Percentiles rank a stretch among this genome's conserved stretches.
These are phyloP conservation scores for Mortierella sp. DNA, from an alignment of 371 early-diverging fungal species.

Conservation along the genomic window DNA sequence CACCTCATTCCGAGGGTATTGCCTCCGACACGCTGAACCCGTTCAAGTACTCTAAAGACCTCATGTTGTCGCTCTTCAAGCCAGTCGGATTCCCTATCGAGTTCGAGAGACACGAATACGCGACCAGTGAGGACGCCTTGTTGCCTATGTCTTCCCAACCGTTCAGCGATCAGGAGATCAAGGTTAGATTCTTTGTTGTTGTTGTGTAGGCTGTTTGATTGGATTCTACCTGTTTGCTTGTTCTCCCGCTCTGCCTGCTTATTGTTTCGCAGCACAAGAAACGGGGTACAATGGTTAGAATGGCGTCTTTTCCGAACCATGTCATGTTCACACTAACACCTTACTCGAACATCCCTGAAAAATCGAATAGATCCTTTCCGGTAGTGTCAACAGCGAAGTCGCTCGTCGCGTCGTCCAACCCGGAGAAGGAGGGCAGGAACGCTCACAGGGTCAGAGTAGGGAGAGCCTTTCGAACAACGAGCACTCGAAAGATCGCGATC, in stretches of 20 bases:
- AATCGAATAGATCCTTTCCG: slow-evolving; percentile 40
- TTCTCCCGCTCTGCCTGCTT: background rate
- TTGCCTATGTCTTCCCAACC: slow-evolving; percentile 59
- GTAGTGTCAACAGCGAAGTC: slow-evolving; percentile 58
- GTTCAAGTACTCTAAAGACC: slow-evolving; percentile 83
- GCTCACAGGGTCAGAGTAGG: slow-evolving; percentile 40
- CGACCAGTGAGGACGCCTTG: slow-evolving; percentile 73
- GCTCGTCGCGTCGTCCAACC: slow-evolving; percentile 46
- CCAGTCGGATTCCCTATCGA: slow-evolving; percentile 73
- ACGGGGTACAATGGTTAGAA: background rate
- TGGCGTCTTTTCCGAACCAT: background rate
- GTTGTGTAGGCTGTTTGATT: background rate
- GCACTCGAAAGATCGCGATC: slow-evolving; percentile 17
- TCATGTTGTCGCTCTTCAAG: slow-evolving; percentile 81
- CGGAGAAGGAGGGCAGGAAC: slow-evolving; percentile 46
- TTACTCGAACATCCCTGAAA: background rate
- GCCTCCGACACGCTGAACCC: slow-evolving; percentile 61
- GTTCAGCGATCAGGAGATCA: slow-evolving; percentile 74
- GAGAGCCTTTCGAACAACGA: slow-evolving; percentile 51
- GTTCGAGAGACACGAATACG: slow-evolving; percentile 82
- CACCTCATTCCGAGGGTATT: slow-evolving; percentile 71
- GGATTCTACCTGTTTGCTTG: background rate
- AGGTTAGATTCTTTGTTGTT: slow-evolving; percentile 61
- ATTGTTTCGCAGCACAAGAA: background rate
- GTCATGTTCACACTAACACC: background rate